A percentile compares a stretch with the other conserved stretches of the same genome.
These are phyloP conservation scores for Suillus bovinus DNA, from an alignment of 768 basidiomycete genomes.

Conservation along the genomic window DNA sequence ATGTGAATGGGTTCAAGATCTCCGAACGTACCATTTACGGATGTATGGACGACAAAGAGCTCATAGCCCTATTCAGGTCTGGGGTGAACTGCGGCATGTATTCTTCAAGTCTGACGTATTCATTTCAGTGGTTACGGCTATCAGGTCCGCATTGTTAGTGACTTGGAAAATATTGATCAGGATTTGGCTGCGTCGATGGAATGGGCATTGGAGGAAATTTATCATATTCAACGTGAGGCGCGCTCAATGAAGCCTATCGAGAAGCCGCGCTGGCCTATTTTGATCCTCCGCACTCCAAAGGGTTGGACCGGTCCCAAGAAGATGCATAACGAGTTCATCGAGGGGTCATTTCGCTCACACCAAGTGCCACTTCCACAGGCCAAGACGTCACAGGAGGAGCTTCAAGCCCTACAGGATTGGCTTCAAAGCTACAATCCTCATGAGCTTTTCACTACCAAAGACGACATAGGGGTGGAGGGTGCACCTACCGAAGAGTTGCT, in stretches of 20 bases:
- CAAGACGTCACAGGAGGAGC: constrained; percentile 63
- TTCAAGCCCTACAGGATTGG: constrained; percentile 68
- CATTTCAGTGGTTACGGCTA: constrained; percentile 76
- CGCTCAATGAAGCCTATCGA: constrained; percentile 72
- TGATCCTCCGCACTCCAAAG: constrained; percentile 87
- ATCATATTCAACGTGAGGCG: constrained; percentile 77
- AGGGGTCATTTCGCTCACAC: constrained; percentile 83
- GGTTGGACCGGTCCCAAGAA: constrained; percentile 70
- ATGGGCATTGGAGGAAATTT: constrained; percentile 76
- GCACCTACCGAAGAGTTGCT: constrained; percentile 55
- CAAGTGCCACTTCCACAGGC: constrained; percentile 85
- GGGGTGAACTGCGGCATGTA: constrained; percentile 12
- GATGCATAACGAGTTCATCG: constrained; percentile 69
- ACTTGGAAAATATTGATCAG: constrained; percentile 64
- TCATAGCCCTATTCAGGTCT: constrained; percentile 72
- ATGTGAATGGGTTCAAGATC: constrained; percentile 89
- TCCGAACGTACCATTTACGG: constrained; percentile 89
- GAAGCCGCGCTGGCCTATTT: constrained; percentile 91
- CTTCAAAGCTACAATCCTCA: constrained; percentile 67
- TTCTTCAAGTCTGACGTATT: constrained; percentile 8
- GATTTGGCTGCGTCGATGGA: constrained; percentile 81
- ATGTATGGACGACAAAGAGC: constrained; percentile 87
- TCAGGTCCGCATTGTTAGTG: constrained; percentile 80
- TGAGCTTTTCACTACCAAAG: constrained; percentile 56
- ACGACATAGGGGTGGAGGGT: constrained; percentile 37